phyloP scores from a whole-genome alignment of 768 basidiomycete genomes.

The Filobasidium wieringae region DNA sequence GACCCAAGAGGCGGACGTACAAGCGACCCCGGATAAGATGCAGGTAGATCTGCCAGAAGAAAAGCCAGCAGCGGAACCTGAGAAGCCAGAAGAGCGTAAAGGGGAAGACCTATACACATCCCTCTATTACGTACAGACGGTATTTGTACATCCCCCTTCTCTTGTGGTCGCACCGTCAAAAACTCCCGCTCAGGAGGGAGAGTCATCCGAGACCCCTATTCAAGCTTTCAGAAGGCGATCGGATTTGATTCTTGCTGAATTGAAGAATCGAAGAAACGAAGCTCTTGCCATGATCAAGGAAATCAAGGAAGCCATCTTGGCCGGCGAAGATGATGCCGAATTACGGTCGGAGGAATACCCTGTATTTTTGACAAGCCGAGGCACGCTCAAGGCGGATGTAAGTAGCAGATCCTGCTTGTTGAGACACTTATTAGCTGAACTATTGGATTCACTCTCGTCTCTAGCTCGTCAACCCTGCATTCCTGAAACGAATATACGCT shows the following conservation, averaged over 20 bases:
- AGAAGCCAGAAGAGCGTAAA: too few relatives aligned
- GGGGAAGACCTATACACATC: not conserved
- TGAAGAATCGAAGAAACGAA: not conserved
- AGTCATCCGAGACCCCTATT: not conserved
- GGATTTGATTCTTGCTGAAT: not conserved
- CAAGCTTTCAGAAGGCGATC: not conserved
- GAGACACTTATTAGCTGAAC: too few relatives aligned
- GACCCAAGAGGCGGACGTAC: not conserved
- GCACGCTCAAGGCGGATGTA: not conserved
- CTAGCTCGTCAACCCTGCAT: constrained; percentile 2
- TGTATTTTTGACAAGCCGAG: not conserved
- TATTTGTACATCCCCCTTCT: not conserved
- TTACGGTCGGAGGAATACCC: not conserved
- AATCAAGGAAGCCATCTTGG: not conserved
- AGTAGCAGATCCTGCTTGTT: not conserved
- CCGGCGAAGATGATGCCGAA: not conserved
- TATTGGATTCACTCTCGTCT: not conserved
- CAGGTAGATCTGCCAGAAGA: not conserved
- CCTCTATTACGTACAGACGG: not conserved
- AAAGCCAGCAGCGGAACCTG: not conserved
- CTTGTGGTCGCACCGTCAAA: not conserved
- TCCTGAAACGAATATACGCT: constrained; percentile 1
- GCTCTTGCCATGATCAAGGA: not conserved
- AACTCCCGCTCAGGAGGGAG: too few relatives aligned
- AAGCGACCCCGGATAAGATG: not conserved